Evolutionary conservation across 306 rosid genomes (phyloP).

Genomic region (Fragaria nilgerrensis): DNA sequence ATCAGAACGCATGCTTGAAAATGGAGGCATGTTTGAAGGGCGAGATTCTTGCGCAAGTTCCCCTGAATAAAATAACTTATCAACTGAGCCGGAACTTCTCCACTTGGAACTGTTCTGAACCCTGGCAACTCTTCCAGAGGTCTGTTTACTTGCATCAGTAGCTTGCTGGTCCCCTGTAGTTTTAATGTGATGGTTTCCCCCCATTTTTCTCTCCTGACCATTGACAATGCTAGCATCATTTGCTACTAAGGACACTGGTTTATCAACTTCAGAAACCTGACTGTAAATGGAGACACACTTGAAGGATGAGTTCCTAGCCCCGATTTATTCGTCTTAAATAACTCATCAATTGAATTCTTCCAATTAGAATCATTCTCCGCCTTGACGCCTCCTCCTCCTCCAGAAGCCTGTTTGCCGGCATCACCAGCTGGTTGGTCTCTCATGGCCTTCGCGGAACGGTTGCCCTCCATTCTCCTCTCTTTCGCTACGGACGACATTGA

Average conservation of each 20-base stretch:
- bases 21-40: conserved; percentile 36
- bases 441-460: conserved; percentile 18
- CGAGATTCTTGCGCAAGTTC: conserved; percentile 43
- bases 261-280: conserved; percentile 27
- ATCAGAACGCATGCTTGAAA: conserved; percentile 31
- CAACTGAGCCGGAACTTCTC: conserved; percentile 35
- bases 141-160: conserved; percentile 42
- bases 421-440: conserved; percentile 36
- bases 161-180: conserved; percentile 29
- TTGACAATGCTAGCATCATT: conserved; percentile 25
- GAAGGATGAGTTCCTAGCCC: conserved; percentile 31
- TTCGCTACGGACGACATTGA: background rate
- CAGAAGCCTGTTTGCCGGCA: conserved; percentile 37
- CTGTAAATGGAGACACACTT: conserved; percentile 37
- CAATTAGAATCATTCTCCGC: conserved; percentile 33
- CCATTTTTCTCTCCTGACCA: conserved; percentile 27
- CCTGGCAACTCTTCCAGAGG: conserved; percentile 34
- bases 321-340: conserved; percentile 35
- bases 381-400: conserved; percentile 27
- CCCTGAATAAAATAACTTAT: conserved; percentile 40
- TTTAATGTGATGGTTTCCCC: conserved; percentile 21
- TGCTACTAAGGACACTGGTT: conserved; percentile 31
- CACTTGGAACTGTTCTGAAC: conserved; percentile 35
- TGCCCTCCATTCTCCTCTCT: conserved; percentile 26
- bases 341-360: conserved; percentile 38